phyloP scores from a whole-genome alignment of 495 filamentous ascomycete genomes.

The Aspergillus ellipticus region DNA sequence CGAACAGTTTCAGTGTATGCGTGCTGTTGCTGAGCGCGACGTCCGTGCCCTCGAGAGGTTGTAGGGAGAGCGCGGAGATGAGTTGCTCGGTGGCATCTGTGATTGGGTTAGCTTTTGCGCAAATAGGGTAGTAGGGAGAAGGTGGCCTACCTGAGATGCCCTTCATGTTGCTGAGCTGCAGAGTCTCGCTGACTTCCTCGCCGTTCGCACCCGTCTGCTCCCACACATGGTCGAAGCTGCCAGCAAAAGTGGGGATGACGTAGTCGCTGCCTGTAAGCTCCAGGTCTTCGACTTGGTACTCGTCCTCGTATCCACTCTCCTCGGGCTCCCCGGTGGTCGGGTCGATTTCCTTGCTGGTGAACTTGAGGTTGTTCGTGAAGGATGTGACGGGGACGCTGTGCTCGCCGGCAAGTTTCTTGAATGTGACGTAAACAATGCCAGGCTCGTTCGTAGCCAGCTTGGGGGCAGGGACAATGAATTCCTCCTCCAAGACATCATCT shows the following conservation, averaged over 20 bases:
- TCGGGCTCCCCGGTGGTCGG: slow-evolving; percentile 92
- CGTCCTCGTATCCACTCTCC: slow-evolving; percentile 89
- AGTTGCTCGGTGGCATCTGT: slow-evolving; percentile 93
- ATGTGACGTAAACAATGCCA: slow-evolving; percentile 91
- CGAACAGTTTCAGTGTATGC: slow-evolving; percentile 92
- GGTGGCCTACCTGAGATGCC: slow-evolving; percentile 75
- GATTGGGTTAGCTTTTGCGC: slow-evolving; percentile 31
- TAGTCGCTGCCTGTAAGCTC: slow-evolving; percentile 92
- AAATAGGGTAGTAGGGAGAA: neutral
- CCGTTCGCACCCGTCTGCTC: slow-evolving; percentile 84
- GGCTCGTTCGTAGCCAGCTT: slow-evolving; percentile 77
- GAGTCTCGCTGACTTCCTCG: slow-evolving; percentile 86
- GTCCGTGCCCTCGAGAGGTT: slow-evolving; percentile 91
- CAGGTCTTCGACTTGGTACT: slow-evolving; percentile 94
- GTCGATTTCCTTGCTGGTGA: slow-evolving; percentile 96
- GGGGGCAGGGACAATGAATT: slow-evolving; percentile 87
- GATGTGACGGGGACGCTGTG: slow-evolving; percentile 64
- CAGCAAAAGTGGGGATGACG: slow-evolving; percentile 85
- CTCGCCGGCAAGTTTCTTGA: slow-evolving; percentile 75
- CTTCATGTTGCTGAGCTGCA: slow-evolving; percentile 86
- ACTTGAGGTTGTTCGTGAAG: slow-evolving; percentile 92
- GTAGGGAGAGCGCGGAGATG: slow-evolving; percentile 77
- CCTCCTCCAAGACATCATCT: slow-evolving; percentile 74
- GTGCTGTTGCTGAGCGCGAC: slow-evolving; percentile 82
- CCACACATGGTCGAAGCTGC: slow-evolving; percentile 97